Conservation (phyloP, 176 grass and related monocot genomes). For the Poa pratensis region DNA sequence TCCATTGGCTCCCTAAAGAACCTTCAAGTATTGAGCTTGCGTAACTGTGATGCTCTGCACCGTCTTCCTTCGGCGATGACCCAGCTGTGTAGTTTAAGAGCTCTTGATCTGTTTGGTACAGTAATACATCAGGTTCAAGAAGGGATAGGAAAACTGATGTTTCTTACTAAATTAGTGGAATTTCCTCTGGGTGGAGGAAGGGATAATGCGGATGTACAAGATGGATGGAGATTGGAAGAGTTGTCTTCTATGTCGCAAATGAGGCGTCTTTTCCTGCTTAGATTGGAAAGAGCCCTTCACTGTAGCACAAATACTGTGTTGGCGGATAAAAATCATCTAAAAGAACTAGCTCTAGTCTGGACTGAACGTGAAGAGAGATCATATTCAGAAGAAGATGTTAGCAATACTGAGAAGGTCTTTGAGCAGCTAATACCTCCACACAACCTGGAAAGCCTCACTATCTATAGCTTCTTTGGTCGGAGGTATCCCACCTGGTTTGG, state of each 20-base stretch:
- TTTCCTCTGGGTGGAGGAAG: not conserved
- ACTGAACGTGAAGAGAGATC: not conserved
- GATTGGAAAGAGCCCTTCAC: not conserved
- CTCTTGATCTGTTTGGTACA: not conserved
- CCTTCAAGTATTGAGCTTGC: constrained; percentile 44
- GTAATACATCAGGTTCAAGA: constrained; percentile 31
- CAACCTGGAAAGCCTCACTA: not conserved
- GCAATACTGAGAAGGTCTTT: constrained; percentile 39
- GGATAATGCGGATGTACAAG: not conserved
- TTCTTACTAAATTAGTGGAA: not conserved
- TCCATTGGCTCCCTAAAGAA: constrained; percentile 36
- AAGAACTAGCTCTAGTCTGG: rapidly evolving
- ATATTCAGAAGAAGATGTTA: not conserved
- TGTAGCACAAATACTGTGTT: not conserved
- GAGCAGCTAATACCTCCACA: constrained; percentile 23
- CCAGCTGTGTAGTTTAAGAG: constrained; percentile 35
- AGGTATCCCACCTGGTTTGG: constrained; percentile 23
- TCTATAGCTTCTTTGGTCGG: not conserved
- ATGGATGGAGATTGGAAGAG: not conserved
- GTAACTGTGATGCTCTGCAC: too few relatives aligned
- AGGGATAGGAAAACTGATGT: constrained; percentile 27
- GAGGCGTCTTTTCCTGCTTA: not conserved
- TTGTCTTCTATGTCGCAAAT: not conserved
- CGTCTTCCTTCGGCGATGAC: constrained; percentile 29
- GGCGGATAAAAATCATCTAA: not conserved